These are phyloP conservation scores for Acanthamoeba triangularis DNA, from an alignment of 208 protist genomes.

Conservation along the genomic window DNA sequence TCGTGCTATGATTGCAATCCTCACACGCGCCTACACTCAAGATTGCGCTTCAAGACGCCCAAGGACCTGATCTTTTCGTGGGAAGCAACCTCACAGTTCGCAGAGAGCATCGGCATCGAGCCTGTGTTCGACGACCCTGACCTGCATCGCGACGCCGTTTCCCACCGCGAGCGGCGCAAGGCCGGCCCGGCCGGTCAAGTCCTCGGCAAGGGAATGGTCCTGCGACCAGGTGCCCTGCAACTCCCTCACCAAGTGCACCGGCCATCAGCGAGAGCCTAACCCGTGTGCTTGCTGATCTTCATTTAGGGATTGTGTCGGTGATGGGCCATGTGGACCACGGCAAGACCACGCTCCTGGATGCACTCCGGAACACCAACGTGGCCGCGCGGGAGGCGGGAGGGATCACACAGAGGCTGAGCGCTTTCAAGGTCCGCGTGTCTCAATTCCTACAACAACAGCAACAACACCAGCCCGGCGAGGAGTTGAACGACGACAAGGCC, in stretches of 20 bases:
- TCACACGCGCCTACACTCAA: not conserved
- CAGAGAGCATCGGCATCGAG: constrained; percentile 60
- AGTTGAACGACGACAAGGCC: not conserved
- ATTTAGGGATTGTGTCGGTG: constrained; percentile 66
- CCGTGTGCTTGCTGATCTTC: not conserved
- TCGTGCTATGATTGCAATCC: not conserved
- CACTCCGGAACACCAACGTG: constrained; percentile 95
- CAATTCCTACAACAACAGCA: constrained; percentile 65
- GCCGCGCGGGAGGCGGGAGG: constrained; percentile 97
- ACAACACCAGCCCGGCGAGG: not conserved
- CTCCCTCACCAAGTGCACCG: not conserved
- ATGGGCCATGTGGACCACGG: constrained; percentile 99
- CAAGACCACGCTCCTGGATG: constrained; percentile 98
- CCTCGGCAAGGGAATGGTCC: constrained; percentile 20
- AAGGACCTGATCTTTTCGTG: constrained; percentile 77
- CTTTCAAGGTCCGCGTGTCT: constrained; percentile 87
- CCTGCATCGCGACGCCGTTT: constrained; percentile 13
- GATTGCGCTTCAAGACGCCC: constrained; percentile 40
- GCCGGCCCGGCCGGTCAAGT: not conserved
- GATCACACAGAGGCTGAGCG: constrained; percentile 99
- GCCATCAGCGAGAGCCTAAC: not conserved
- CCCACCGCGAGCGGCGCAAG: constrained; percentile 24
- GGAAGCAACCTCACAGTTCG: constrained; percentile 60
- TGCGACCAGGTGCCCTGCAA: constrained; percentile 12
- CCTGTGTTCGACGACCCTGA: constrained; percentile 73